Base-by-base conservation (phyloP, 2,329 filamentous ascomycete species). In the Colletotrichum sp. region DNA sequence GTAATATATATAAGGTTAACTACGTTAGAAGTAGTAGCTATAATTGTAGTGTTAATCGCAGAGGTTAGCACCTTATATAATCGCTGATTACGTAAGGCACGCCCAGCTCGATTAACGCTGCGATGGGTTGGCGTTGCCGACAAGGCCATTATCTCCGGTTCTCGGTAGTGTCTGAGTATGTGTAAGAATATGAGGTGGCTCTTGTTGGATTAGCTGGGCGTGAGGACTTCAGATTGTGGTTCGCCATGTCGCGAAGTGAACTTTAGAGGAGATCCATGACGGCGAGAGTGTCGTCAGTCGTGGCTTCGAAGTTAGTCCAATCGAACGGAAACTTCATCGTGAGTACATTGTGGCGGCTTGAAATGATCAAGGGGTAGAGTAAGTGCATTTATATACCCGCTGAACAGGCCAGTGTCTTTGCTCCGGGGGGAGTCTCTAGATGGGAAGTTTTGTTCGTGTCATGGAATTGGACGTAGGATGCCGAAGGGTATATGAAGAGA, bases 341-440 rank as follows among this genome's bases (percentile, higher is more conserved):
- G 2, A n/a, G 5, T n/a, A 43, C 39, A 43, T 43, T 6, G 39
- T 12, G 39, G 39, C 9, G 18, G 9, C 18, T n/a, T n/a, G 9
- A 0, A 0, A 48, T 0, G 18, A 2, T n/a, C 3, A 0, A 43
- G 18, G 18, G 2, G 39, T 12, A n/a, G 9, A n/a, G 5, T n/a
- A 2, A 0, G 0, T 48, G 9, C 9, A 12, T 5, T 43, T 12
- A 4, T n/a, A n/a, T n/a, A 10, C 39, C 5, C 39, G 5, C 39
- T 3, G 5, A 6, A 43, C 1, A 12, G 9, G 8, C 39, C 18
- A 2, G 18, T n/a, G 39, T 43, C 5, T 43, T 32, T n/a, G 16
- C 5, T 1, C 5, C 16, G 5, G 18, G 18, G 39, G 3, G 18
- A 3, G 8, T 32, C 15, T 15, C 34, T 3, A 5, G 6, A 3